Percentiles rank a stretch among this genome's conserved stretches.
These are phyloP conservation scores for Saccharomycopsis sp. DNA, from an alignment of 805 yeast genomes.

Conservation along the genomic window DNA sequence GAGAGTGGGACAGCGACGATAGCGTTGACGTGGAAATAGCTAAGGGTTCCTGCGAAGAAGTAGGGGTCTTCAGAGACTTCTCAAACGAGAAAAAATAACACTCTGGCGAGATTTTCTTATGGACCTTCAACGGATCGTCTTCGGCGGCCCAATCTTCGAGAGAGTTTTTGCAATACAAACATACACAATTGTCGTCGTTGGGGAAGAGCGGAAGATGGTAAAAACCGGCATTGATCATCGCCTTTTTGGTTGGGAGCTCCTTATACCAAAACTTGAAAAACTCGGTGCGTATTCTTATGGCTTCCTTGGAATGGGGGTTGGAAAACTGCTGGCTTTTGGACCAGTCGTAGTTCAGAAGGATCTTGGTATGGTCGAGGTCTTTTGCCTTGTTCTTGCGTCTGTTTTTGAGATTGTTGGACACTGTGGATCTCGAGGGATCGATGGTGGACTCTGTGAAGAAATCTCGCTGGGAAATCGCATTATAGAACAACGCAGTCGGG, in stretches of 20 bases:
- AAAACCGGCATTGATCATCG: constrained; percentile 58
- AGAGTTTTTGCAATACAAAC: constrained; percentile 58
- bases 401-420: constrained; percentile 22
- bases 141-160: constrained; percentile 65
- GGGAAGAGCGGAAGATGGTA: constrained; percentile 43
- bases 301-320: constrained; percentile 31
- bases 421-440: constrained; percentile 24
- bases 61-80: neutral
- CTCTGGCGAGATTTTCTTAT: constrained; percentile 35
- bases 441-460: constrained; percentile 17
- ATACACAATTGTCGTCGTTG: constrained; percentile 51
- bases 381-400: neutral
- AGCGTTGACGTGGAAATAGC: neutral
- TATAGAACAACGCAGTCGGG: constrained; percentile 27
- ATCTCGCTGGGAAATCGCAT: constrained; percentile 22
- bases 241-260: constrained; percentile 33
- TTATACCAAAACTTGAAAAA: constrained; percentile 43
- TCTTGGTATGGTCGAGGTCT: neutral
- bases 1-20: neutral
- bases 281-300: constrained; percentile 30
- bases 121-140: constrained; percentile 61
- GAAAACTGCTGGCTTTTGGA: constrained; percentile 9
- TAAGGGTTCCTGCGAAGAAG: neutral
- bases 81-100: constrained; percentile 34
- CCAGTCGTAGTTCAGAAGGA: constrained; percentile 23